These are phyloP conservation scores for Pholiota molesta DNA, from an alignment of 768 basidiomycete genomes.

Conservation along the genomic window DNA sequence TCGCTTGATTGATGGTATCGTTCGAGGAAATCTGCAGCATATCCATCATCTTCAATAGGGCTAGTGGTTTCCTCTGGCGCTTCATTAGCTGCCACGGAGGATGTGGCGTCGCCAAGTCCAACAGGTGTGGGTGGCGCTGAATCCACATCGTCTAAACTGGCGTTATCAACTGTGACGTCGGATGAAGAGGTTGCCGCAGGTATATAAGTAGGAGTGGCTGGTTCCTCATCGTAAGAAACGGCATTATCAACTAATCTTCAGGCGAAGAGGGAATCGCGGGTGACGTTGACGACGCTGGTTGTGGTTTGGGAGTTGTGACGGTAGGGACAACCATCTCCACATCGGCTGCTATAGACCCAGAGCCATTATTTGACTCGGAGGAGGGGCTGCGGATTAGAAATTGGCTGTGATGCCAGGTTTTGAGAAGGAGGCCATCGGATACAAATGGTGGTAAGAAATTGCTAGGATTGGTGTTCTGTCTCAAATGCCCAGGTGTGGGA, in stretches of 20 bases:
- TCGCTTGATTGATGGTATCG: constrained; percentile 13
- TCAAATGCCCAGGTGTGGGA: neutral
- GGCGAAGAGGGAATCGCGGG: neutral
- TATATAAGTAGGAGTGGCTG: neutral
- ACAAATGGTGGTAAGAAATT: constrained; percentile 22
- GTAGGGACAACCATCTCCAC: constrained; percentile 21
- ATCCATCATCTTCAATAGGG: constrained; percentile 11
- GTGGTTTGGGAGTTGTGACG: neutral
- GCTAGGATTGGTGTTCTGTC: constrained; percentile 11
- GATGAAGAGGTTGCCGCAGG: neutral
- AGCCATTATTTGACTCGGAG: constrained; percentile 26
- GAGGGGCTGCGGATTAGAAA: constrained; percentile 19
- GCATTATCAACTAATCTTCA: neutral
- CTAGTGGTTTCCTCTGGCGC: neutral
- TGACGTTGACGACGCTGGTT: neutral
- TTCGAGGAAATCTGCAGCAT: constrained; percentile 17
- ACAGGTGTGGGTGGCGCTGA: neutral
- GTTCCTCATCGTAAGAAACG: neutral
- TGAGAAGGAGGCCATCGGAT: neutral
- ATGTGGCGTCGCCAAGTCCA: neutral
- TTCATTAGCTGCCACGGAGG: neutral
- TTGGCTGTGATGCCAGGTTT: neutral
- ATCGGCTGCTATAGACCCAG: constrained; percentile 24
- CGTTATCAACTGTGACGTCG: neutral
- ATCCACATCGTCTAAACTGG: neutral